phyloP scores from a whole-genome alignment of 2,329 filamentous ascomycete genomes.

The Colletotrichum orchidophilum region DNA sequence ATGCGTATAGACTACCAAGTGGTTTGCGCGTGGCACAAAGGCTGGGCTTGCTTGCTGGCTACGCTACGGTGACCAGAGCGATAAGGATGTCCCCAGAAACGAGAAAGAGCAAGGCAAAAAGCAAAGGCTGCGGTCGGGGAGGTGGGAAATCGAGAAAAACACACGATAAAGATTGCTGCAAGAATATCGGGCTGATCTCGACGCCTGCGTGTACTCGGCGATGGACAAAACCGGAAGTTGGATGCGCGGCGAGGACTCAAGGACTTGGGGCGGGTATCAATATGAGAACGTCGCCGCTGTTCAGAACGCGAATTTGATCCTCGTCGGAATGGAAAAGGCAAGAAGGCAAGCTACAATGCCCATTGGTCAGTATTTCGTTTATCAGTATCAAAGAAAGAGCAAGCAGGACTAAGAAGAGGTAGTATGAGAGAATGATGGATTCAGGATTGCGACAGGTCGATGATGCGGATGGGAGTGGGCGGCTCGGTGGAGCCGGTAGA shows the following conservation, averaged over 20 bases:
- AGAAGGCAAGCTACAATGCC: neutral
- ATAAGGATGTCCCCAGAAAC: neutral
- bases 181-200: neutral
- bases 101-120: neutral
- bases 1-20: neutral
- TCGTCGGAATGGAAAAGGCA: neutral
- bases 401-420: neutral
- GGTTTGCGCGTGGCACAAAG: neutral
- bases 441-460: slow-evolving; percentile 10
- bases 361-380: slow-evolving; percentile 6
- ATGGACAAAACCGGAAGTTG: slow-evolving; percentile 1
- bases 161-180: neutral
- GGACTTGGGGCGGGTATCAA: neutral
- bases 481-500: slow-evolving; percentile 1
- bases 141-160: neutral
- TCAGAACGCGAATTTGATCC: neutral
- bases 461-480: slow-evolving; percentile 9
- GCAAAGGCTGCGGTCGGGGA: neutral
- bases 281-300: neutral
- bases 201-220: slow-evolving; percentile 31
- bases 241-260: neutral
- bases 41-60: neutral
- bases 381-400: neutral
- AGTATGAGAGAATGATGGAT: neutral
- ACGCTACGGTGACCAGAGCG: neutral